These are phyloP conservation scores for Barbarea vulgaris DNA, from an alignment of 345 rosid genomes.

Conservation along the genomic window DNA sequence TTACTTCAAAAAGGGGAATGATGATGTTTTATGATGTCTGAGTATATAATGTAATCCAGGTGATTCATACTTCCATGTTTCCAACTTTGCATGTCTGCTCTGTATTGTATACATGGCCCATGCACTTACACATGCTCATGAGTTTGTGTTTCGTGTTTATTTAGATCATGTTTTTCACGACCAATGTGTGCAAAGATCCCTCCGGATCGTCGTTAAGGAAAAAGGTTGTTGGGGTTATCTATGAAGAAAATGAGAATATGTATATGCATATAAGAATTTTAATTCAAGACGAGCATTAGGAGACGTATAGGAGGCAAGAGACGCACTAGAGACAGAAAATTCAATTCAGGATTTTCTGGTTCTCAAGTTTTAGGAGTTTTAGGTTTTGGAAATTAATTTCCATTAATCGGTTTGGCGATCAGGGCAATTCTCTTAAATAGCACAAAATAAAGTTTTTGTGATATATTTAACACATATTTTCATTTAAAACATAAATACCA, in stretches of 20 bases:
- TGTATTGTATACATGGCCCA: constrained; percentile 40
- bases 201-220: not conserved
- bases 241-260: not conserved
- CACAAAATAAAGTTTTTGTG: too few species aligned
- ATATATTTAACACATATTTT: too few species aligned
- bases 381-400: not conserved
- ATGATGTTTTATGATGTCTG: constrained; percentile 43
- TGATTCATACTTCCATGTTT: constrained; percentile 47
- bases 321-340: not conserved
- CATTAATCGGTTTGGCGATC: too few species aligned
- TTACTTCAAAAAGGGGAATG: constrained; percentile 35
- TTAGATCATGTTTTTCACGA: not conserved
- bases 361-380: not conserved
- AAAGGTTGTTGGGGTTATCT: not conserved
- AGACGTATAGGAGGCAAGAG: not conserved
- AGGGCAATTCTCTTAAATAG: too few species aligned
- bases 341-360: not conserved
- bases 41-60: constrained; percentile 38
- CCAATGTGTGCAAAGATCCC: constrained; percentile 1
- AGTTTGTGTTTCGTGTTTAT: constrained; percentile 6
- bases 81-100: constrained; percentile 35
- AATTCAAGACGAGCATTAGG: not conserved
- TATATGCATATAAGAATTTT: not conserved
- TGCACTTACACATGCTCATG: constrained; percentile 21
- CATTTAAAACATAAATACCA: too few species aligned